phyloP scores from a whole-genome alignment of 768 basidiomycete species.

The Sarcomyxa edulis region DNA sequence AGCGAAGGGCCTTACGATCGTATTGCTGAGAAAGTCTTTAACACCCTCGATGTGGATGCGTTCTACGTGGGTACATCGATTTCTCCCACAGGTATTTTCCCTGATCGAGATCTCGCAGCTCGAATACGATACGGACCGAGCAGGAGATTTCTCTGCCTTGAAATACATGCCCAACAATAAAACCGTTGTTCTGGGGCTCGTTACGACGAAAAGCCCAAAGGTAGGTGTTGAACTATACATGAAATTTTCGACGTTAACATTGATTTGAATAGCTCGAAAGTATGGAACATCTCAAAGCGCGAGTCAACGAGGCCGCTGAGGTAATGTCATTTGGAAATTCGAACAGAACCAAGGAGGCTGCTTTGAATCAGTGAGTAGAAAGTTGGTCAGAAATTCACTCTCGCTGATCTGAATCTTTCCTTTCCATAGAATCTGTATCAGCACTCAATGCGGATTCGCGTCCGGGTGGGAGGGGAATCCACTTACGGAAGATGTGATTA shows the following conservation, averaged over 20 bases:
- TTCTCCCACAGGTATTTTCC: background rate
- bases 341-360: slow-evolving; percentile 39
- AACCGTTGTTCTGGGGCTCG: slow-evolving; percentile 41
- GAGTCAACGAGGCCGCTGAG: slow-evolving; percentile 50
- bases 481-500: slow-evolving; percentile 39
- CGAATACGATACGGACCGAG: slow-evolving; percentile 62
- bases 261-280: slow-evolving; percentile 39
- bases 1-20: slow-evolving; percentile 55
- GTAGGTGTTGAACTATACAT: slow-evolving; percentile 16
- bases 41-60: slow-evolving; percentile 51
- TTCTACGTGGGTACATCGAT: slow-evolving; percentile 33
- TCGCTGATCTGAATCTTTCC: slow-evolving; percentile 3
- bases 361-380: slow-evolving; percentile 48
- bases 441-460: slow-evolving; percentile 63
- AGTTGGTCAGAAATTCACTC: no score
- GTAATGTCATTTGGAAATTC: slow-evolving; percentile 38
- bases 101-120: slow-evolving; percentile 29
- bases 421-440: slow-evolving; percentile 41
- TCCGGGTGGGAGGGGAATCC: slow-evolving; percentile 55
- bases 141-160: slow-evolving; percentile 56
- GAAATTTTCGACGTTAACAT: background rate
- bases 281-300: slow-evolving; percentile 39
- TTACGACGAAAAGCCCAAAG: slow-evolving; percentile 43
- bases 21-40: slow-evolving; percentile 53
- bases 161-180: slow-evolving; percentile 44